Conservation (phyloP, 78 protist species). For the Trichosphaerium sp. region DNA sequence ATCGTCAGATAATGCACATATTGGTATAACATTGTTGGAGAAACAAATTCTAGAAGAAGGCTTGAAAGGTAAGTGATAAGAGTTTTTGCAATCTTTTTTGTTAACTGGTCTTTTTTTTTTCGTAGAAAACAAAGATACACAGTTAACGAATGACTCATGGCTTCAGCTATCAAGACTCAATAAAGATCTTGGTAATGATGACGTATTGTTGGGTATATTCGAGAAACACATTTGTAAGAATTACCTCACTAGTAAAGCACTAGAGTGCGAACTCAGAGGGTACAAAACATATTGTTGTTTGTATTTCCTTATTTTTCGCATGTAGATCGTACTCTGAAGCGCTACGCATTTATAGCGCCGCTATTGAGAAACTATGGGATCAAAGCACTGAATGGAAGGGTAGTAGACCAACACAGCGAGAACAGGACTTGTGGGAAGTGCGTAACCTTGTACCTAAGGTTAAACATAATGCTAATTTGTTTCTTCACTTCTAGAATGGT, state of each 20-base stretch:
- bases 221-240: conserved; percentile 14
- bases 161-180: conserved; percentile 29
- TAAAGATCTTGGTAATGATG: conserved; percentile 29
- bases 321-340: conserved; percentile 25
- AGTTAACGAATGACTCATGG: conserved; percentile 12
- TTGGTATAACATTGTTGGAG: too few relatives aligned
- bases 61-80: too few relatives aligned
- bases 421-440: conserved; percentile 46
- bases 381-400: conserved; percentile 1
- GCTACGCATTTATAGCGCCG: conserved; percentile 19
- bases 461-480: too few relatives aligned
- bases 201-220: conserved; percentile 26
- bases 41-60: too few relatives aligned
- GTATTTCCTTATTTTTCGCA: background rate
- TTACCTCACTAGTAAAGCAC: too few relatives aligned
- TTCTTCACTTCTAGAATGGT: too few relatives aligned
- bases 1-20: too few relatives aligned
- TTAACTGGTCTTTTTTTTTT: too few relatives aligned
- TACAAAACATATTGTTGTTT: background rate
- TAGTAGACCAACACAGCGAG: background rate
- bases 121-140: background rate
- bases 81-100: too few relatives aligned
- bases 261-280: background rate
- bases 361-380: conserved; percentile 10
- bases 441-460: too few relatives aligned